These are phyloP conservation scores for Chalciporus piperatus DNA, from an alignment of 768 basidiomycete genomes.

Conservation along the genomic window DNA sequence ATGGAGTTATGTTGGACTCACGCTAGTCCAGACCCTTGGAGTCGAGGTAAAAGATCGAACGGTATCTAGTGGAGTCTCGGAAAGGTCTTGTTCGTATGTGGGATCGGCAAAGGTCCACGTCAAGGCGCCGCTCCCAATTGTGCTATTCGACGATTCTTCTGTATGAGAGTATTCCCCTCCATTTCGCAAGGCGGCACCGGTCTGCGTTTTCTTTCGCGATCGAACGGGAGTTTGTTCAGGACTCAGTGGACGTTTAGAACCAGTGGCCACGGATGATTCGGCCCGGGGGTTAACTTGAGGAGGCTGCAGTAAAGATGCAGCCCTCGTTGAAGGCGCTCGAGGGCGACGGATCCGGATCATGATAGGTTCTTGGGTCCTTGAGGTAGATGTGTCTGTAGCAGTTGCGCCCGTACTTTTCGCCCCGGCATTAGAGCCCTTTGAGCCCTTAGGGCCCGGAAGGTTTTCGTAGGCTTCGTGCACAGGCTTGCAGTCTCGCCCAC, in stretches of 20 bases:
- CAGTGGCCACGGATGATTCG: background rate
- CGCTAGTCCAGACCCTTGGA: slow-evolving; percentile 30
- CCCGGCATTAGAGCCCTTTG: background rate
- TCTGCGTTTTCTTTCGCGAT: slow-evolving; percentile 9
- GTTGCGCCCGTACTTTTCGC: background rate
- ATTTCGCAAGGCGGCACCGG: background rate
- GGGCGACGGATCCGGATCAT: background rate
- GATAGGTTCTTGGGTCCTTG: background rate
- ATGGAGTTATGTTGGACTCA: slow-evolving; percentile 13
- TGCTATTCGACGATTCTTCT: background rate
- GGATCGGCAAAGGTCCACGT: slow-evolving; percentile 22
- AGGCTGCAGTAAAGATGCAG: background rate
- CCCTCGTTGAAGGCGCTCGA: background rate
- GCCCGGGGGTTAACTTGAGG: background rate
- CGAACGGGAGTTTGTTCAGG: background rate
- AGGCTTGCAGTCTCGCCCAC: slow-evolving; percentile 1
- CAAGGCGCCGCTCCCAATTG: background rate
- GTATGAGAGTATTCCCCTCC: background rate
- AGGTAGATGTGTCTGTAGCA: background rate
- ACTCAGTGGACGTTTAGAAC: slow-evolving; percentile 19
- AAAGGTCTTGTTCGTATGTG: background rate
- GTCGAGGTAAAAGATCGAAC: background rate
- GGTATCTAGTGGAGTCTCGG: background rate
- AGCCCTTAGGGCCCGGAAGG: slow-evolving; percentile 24
- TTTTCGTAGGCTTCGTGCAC: slow-evolving; percentile 14